phyloP scores from a whole-genome alignment of 441 rosid genomes.

The Erodium chrysanthum region DNA sequence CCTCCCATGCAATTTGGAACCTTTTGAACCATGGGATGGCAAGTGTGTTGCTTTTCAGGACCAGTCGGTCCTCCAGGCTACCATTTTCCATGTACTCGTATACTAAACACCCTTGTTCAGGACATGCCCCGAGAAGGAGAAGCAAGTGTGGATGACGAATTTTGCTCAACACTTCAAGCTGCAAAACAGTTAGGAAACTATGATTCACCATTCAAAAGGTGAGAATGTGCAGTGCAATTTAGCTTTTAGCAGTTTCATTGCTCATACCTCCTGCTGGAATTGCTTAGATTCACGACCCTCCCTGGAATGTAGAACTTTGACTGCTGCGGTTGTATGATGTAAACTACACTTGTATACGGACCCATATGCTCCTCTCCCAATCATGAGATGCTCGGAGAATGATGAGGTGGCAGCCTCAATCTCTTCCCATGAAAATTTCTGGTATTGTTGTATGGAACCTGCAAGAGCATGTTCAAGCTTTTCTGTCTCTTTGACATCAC shows the following conservation, averaged over 20 bases:
- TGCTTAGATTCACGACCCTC: constrained; percentile 48
- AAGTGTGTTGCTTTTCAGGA: constrained; percentile 33
- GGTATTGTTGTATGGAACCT: constrained; percentile 40
- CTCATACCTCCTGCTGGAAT: constrained; percentile 72
- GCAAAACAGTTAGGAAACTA: constrained; percentile 18
- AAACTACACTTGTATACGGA: constrained; percentile 62
- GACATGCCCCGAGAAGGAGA: constrained; percentile 86
- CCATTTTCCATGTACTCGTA: constrained; percentile 91
- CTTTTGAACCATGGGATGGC: constrained; percentile 84
- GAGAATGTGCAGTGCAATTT: background rate
- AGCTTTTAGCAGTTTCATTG: background rate
- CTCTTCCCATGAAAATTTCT: constrained; percentile 68
- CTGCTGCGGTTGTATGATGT: constrained; percentile 70
- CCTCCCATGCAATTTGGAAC: constrained; percentile 77
- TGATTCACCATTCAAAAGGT: no score
- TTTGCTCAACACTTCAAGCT: constrained; percentile 80
- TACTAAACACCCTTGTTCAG: constrained; percentile 56
- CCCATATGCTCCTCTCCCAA: constrained; percentile 88
- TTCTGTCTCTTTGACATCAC: constrained; percentile 53
- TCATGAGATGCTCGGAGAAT: constrained; percentile 58
- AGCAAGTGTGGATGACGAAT: constrained; percentile 81
- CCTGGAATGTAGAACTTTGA: constrained; percentile 65
- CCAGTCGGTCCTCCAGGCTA: constrained; percentile 63
- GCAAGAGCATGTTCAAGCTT: constrained; percentile 50
- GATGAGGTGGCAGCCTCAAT: constrained; percentile 62